phyloP scores from a whole-genome alignment of 2,329 filamentous ascomycete genomes.

The Clonostachys solani region DNA sequence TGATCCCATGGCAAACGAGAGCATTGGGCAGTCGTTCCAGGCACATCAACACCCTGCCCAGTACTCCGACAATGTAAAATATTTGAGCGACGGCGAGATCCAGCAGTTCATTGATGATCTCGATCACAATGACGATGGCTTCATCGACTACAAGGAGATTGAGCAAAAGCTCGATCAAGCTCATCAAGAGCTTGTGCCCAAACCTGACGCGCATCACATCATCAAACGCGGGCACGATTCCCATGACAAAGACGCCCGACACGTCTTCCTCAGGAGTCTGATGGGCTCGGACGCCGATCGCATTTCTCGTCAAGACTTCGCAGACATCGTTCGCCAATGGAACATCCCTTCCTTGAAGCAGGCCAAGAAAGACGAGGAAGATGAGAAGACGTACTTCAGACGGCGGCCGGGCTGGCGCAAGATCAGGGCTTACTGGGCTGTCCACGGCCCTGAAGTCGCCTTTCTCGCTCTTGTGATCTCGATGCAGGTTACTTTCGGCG shows the following conservation, averaged over 20 bases:
- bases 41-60: constrained; percentile 13
- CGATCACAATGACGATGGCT: constrained; percentile 45
- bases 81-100: constrained; percentile 43
- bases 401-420: constrained; percentile 38
- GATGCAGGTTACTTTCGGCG: constrained; percentile 44
- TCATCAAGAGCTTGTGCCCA: constrained; percentile 43
- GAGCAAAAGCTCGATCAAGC: constrained; percentile 48
- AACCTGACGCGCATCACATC: constrained; percentile 32
- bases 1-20: too few relatives aligned
- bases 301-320: constrained; percentile 42
- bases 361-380: constrained; percentile 38
- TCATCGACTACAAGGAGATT: constrained; percentile 46
- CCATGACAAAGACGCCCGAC: constrained; percentile 32
- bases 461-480: constrained; percentile 43
- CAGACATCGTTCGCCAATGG: constrained; percentile 35
- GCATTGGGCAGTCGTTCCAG: too few relatives aligned
- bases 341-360: constrained; percentile 42
- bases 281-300: constrained; percentile 34
- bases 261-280: constrained; percentile 45
- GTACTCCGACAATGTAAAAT: constrained; percentile 17
- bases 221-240: constrained; percentile 20
- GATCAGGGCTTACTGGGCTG: constrained; percentile 48
- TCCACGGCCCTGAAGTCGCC: constrained; percentile 45
- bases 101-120: constrained; percentile 46
- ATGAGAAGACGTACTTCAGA: constrained; percentile 37